Conservation (phyloP, 352 stramenopile genomes). For the Globisporangium uncinulatum region DNA sequence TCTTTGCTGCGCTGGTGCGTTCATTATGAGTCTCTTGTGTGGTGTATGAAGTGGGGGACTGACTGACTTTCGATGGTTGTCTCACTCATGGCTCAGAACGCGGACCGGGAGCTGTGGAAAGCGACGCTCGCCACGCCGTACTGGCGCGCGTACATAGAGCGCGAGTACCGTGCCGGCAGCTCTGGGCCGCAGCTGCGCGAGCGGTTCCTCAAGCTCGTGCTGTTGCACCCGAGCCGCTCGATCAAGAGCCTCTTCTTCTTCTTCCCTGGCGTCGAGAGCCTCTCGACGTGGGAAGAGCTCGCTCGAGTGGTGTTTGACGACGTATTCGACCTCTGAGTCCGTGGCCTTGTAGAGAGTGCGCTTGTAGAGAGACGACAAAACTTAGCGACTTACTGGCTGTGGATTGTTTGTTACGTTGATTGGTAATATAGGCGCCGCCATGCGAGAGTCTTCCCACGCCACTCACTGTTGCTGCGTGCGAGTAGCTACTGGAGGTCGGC, state of each 20-base stretch:
- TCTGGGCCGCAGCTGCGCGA: constrained; percentile 23
- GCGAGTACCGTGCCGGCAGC: constrained; percentile 19
- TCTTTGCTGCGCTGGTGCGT: constrained; percentile 74
- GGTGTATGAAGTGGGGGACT: constrained; percentile 3
- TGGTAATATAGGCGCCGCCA: background rate
- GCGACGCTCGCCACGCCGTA: constrained; percentile 50
- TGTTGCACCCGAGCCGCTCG: constrained; percentile 75
- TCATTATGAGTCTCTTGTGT: background rate
- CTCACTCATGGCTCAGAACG: constrained; percentile 35
- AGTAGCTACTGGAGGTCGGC: background rate
- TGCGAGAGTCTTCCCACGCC: background rate
- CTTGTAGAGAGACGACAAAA: background rate
- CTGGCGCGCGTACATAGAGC: constrained; percentile 64
- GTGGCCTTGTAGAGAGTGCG: background rate
- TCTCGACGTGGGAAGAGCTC: constrained; percentile 55
- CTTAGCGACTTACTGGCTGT: background rate
- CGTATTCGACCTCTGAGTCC: constrained; percentile 26
- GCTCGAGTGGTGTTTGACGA: constrained; percentile 58
- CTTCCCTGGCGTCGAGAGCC: constrained; percentile 34
- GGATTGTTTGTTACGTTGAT: background rate
- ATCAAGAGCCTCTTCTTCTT: constrained; percentile 68
- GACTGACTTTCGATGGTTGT: constrained; percentile 4
- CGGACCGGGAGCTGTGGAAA: constrained; percentile 56
- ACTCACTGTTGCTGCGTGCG: constrained; percentile 4
- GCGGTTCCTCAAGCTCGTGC: constrained; percentile 65